Evolutionary conservation across 2,329 filamentous ascomycete species (phyloP).

Genomic region (Cercospora sp.): DNA sequence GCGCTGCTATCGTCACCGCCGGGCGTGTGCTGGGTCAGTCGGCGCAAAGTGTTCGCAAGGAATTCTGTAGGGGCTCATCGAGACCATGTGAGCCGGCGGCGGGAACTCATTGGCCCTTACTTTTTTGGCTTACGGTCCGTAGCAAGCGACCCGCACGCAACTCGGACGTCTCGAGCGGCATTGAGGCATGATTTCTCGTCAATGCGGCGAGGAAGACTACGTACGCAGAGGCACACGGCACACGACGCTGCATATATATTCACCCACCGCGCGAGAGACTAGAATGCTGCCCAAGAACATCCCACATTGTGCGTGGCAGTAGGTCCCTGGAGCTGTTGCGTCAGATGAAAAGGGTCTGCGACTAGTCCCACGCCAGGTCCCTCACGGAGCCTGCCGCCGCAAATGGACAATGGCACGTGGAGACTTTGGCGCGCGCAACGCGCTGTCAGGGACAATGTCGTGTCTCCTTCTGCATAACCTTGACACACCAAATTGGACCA

Average conservation of each 20-base stretch:
- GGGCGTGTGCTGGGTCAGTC: neutral
- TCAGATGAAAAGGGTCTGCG: neutral
- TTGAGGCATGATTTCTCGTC: neutral
- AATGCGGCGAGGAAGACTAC: neutral
- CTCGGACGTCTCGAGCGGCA: neutral
- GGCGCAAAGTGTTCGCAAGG: constrained; percentile 8
- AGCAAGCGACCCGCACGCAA: neutral
- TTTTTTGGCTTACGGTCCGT: neutral
- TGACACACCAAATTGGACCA: neutral
- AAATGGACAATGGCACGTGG: neutral
- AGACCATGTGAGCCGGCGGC: neutral
- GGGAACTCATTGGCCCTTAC: neutral
- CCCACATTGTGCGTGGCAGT: neutral
- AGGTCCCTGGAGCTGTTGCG: neutral
- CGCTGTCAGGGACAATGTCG: neutral
- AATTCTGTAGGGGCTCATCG: neutral
- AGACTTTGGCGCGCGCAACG: neutral
- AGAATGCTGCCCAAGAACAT: neutral
- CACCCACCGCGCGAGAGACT: neutral
- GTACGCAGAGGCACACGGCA: neutral
- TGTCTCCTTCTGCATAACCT: neutral
- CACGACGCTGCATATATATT: neutral
- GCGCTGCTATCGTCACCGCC: constrained; percentile 2
- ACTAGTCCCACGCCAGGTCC: neutral
- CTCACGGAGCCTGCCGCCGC: neutral